Evolutionary conservation across 2,329 filamentous ascomycete genomes (phyloP).

Genomic region (Colletotrichum orbiculare): DNA sequence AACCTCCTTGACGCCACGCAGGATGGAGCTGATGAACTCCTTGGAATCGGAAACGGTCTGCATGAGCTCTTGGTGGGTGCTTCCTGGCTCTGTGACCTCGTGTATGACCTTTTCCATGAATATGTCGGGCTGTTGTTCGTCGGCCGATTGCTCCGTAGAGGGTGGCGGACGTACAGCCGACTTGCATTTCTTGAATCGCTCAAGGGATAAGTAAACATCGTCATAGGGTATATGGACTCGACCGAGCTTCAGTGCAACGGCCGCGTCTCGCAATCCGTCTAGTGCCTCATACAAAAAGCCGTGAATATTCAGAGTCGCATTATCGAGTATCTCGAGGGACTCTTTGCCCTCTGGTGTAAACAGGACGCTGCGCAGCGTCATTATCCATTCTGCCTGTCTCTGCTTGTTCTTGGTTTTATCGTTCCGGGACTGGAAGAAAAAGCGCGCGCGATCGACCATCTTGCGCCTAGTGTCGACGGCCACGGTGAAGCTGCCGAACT

Average conservation of each 20-base stretch:
- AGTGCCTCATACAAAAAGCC: constrained; percentile 87
- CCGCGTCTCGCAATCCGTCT: constrained; percentile 89
- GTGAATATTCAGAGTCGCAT: constrained; percentile 88
- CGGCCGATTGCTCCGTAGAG: constrained; percentile 57
- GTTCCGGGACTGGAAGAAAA: constrained; percentile 83
- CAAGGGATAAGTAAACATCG: constrained; percentile 75
- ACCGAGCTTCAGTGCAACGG: constrained; percentile 90
- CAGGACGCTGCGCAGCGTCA: constrained; percentile 84
- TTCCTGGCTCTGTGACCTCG: constrained; percentile 78
- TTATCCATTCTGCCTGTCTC: constrained; percentile 91
- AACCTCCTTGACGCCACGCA: constrained; percentile 94
- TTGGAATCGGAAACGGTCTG: constrained; percentile 91
- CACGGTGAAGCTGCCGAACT: constrained; percentile 85
- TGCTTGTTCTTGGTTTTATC: constrained; percentile 65
- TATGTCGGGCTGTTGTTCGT: constrained; percentile 65
- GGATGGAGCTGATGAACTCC: constrained; percentile 88
- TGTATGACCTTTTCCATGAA: constrained; percentile 79
- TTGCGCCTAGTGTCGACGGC: constrained; percentile 92
- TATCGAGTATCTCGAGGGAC: constrained; percentile 88
- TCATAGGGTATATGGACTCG: constrained; percentile 92
- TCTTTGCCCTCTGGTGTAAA: constrained; percentile 89
- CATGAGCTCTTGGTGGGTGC: constrained; percentile 73
- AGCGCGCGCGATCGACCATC: constrained; percentile 88
- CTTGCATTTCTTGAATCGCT: constrained; percentile 63
- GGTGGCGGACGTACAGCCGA: constrained; percentile 43